These are phyloP conservation scores for Diplodia sapinea DNA, from an alignment of 2,329 filamentous ascomycete species.

Conservation along the genomic window DNA sequence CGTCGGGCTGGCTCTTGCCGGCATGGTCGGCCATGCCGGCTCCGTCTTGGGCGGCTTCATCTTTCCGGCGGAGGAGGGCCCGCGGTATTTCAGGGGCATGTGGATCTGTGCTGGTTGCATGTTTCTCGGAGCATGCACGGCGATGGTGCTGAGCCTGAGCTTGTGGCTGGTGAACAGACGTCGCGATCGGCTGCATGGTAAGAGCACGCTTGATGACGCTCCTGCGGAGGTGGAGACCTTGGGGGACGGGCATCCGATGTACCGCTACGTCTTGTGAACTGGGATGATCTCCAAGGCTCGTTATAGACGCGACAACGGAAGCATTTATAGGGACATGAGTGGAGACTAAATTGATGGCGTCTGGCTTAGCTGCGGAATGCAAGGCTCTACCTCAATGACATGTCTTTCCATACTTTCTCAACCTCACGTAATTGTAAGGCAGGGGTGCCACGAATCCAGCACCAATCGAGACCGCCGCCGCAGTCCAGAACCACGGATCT, in stretches of 20 bases:
- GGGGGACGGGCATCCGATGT: neutral
- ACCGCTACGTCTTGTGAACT: neutral
- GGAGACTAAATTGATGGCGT: neutral
- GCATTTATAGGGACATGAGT: neutral
- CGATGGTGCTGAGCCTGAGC: neutral
- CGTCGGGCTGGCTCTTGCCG: neutral
- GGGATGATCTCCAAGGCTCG: too few species aligned
- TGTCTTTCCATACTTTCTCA: slow-evolving; percentile 57
- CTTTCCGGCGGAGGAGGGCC: neutral
- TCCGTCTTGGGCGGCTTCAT: neutral
- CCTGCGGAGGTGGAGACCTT: neutral
- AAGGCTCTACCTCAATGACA: slow-evolving; percentile 48
- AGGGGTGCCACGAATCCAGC: slow-evolving; percentile 58
- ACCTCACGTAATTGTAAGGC: slow-evolving; percentile 60
- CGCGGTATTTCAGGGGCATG: neutral
- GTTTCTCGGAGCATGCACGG: neutral
- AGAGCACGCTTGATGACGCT: neutral
- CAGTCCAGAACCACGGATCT: slow-evolving; percentile 59
- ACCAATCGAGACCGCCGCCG: slow-evolving; percentile 53
- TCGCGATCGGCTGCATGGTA: neutral
- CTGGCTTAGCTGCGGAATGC: neutral
- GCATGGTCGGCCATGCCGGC: neutral
- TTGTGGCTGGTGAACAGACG: neutral
- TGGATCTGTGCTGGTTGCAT: neutral
- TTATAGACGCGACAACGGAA: neutral